These are phyloP conservation scores for Xylaria palmicola DNA, from an alignment of 495 filamentous ascomycete species.

Conservation along the genomic window DNA sequence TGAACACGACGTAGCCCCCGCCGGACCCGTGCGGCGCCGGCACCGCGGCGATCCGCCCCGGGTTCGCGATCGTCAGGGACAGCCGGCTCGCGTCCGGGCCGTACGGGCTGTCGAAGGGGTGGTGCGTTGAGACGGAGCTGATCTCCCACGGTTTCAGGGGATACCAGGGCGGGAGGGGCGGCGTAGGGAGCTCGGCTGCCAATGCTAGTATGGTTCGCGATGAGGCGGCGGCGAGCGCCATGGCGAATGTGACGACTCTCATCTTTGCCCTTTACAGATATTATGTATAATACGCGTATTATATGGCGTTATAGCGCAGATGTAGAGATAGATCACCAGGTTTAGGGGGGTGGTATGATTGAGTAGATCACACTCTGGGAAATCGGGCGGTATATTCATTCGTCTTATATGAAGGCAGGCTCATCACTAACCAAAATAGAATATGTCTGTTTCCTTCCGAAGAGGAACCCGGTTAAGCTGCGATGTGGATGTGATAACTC, in stretches of 20 bases:
- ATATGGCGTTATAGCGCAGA: neutral
- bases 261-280: neutral
- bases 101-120: constrained; percentile 18
- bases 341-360: neutral
- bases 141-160: constrained; percentile 23
- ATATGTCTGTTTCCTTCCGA: neutral
- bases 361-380: neutral
- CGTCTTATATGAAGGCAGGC: neutral
- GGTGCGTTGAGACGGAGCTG: constrained; percentile 5
- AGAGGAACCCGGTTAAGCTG: neutral
- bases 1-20: constrained; percentile 23
- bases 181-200: constrained; percentile 15
- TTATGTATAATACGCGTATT: neutral
- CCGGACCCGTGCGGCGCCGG: constrained; percentile 23
- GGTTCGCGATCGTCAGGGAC: constrained; percentile 18
- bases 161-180: constrained; percentile 25
- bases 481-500: neutral
- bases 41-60: constrained; percentile 13
- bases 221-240: constrained; percentile 3
- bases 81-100: constrained; percentile 19
- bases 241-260: neutral
- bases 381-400: neutral
- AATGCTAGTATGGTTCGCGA: constrained; percentile 8
- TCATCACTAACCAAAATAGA: neutral
- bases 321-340: neutral